Evolutionary conservation across 768 basidiomycete genomes (phyloP), one percentile per base, ranked within the genome.

Genomic region (Filobasidium floriforme): DNA sequence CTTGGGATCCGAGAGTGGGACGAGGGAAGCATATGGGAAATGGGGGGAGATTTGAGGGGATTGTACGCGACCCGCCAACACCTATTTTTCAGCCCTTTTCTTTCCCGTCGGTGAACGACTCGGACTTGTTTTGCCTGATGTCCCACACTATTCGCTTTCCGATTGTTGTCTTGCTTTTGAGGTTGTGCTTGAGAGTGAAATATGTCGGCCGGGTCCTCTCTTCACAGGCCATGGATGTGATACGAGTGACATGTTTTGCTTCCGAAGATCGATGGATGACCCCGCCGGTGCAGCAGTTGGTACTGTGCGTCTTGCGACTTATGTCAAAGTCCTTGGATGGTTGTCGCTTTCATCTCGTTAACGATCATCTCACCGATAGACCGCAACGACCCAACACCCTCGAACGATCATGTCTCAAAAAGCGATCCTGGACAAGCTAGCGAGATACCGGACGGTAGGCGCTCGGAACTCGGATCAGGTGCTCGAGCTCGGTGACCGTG

Each of bases 391-490:
- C 3, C 9, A 3, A 49, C 22, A n/a, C 7, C 12, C 24, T 32
- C 54, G 22, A 57, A 14, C 54, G 54, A 57, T n/a, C 15, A 57
- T 57, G 54, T 57, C 54, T 15, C 54, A 57, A 57, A 7, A 28
- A 14, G 22, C 60, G 0, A 67, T 72, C 37, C 51, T 73, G 26
- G 74, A 75, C 24, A 63, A 18, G 26, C 67, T 78, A 14, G 72
- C 75, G 7, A 52, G 71, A 59, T 76, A 73, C 71, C 66, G 76
- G 19, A 71, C 70, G 41, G 66, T 78, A 22, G 74, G 74, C 5
- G 74, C 75, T 1, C 46, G 75, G 26, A 68, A 74, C 19, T 78
- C 77, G 7, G 71, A 71, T n/a, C 63, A 74, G 28, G 75, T 76
- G 1, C 41, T 78, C 22, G 70, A 74, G 32, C 43, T 76, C 14